A percentile compares a stretch with the other conserved stretches of the same genome.
These are phyloP conservation scores for Tricholoma sp. DNA, from an alignment of 768 basidiomycete genomes.

Conservation along the genomic window DNA sequence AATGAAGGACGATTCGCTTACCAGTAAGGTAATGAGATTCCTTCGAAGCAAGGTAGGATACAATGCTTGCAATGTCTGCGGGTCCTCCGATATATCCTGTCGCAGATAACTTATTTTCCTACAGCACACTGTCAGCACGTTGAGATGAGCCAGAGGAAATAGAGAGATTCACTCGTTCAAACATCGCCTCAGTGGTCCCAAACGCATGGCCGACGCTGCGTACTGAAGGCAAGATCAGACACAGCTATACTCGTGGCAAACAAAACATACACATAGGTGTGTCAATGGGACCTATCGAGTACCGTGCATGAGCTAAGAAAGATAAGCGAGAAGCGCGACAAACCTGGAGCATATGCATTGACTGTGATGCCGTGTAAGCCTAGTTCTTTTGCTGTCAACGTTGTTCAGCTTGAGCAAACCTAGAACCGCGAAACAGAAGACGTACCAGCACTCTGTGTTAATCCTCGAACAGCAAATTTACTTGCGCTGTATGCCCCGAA, in stretches of 20 bases:
- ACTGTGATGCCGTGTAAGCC: constrained; percentile 26
- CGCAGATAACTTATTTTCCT: constrained; percentile 6
- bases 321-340: not conserved
- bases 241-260: not conserved
- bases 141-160: not conserved
- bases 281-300: constrained; percentile 2
- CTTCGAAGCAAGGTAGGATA: constrained; percentile 32
- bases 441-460: constrained; percentile 18
- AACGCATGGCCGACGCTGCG: not conserved
- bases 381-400: constrained; percentile 15
- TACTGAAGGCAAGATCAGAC: not conserved
- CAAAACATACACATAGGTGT: constrained; percentile 4
- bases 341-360: constrained; percentile 30
- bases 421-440: not conserved
- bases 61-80: constrained; percentile 30
- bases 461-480: constrained; percentile 18
- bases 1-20: not conserved
- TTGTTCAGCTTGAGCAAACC: not conserved
- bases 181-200: not conserved
- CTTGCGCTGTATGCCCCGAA: constrained; percentile 12
- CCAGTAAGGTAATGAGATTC: constrained; percentile 31
- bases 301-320: not conserved
- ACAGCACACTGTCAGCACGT: not conserved
- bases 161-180: not conserved
- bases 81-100: constrained; percentile 19